phyloP scores from a whole-genome alignment of 2,329 filamentous ascomycete species.

The Fonsecaea multimorphosa region DNA sequence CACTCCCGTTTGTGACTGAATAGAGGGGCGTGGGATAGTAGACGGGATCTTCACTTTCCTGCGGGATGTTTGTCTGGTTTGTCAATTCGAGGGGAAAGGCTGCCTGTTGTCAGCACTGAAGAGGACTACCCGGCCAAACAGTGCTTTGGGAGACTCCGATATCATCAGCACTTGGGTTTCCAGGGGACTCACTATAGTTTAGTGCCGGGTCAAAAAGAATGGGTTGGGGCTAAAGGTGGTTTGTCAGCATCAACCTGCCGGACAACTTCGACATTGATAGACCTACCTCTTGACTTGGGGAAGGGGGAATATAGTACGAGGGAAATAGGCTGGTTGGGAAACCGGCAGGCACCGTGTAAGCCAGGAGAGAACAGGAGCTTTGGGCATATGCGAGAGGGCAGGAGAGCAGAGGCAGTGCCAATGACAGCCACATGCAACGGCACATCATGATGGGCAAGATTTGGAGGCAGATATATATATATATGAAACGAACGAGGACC shows the following conservation, averaged over 20 bases:
- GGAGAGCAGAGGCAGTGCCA: conserved; percentile 23
- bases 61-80: conserved; percentile 59
- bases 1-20: conserved; percentile 49
- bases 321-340: conserved; percentile 38
- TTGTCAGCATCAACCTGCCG: neutral
- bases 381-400: conserved; percentile 26
- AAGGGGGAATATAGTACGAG: conserved; percentile 38
- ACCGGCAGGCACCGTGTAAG: conserved; percentile 36
- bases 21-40: conserved; percentile 56
- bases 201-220: conserved; percentile 61
- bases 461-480: conserved; percentile 4
- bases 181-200: conserved; percentile 49
- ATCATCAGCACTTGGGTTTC: neutral
- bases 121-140: neutral
- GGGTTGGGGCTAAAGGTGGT: conserved; percentile 55
- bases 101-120: neutral
- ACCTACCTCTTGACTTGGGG: conserved; percentile 35
- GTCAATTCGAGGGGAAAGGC: conserved; percentile 62
- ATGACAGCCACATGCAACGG: conserved; percentile 13
- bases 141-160: neutral
- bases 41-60: conserved; percentile 56
- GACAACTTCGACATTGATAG: neutral
- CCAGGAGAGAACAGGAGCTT: conserved; percentile 14
- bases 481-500: neutral
- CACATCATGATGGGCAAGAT: conserved; percentile 26